These are phyloP conservation scores for Leccinum obscurum DNA, from an alignment of 768 basidiomycete species.

Conservation along the genomic window DNA sequence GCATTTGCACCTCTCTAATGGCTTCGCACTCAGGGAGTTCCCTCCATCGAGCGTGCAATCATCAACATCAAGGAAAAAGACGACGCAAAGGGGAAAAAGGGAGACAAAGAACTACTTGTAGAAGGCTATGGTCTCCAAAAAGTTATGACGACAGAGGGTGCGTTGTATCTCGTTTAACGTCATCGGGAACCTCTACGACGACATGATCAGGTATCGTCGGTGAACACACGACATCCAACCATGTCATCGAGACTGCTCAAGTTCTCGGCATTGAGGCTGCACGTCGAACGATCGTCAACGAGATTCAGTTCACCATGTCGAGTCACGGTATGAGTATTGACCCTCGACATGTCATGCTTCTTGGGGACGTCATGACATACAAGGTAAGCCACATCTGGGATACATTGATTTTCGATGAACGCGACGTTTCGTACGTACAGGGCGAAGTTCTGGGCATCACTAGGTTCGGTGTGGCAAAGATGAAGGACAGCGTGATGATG, in stretches of 20 bases:
- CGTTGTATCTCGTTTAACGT: slow-evolving; percentile 14
- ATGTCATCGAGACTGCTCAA: slow-evolving; percentile 93
- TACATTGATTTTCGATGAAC: neutral
- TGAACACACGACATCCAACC: slow-evolving; percentile 90
- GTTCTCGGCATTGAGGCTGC: slow-evolving; percentile 99
- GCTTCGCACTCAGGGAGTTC: slow-evolving; percentile 60
- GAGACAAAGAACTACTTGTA: slow-evolving; percentile 89
- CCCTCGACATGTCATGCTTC: slow-evolving; percentile 96
- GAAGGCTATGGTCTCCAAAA: slow-evolving; percentile 97
- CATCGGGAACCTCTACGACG: neutral
- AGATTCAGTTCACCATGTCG: slow-evolving; percentile 97
- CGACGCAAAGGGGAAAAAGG: slow-evolving; percentile 75
- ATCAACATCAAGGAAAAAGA: slow-evolving; percentile 95
- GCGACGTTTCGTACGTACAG: slow-evolving; percentile 37
- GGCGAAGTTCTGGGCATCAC: slow-evolving; percentile 98
- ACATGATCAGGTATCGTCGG: slow-evolving; percentile 77
- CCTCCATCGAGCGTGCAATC: slow-evolving; percentile 86
- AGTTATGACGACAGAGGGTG: slow-evolving; percentile 97
- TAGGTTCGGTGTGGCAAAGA: slow-evolving; percentile 97
- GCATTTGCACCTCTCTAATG: neutral
- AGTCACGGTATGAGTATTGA: slow-evolving; percentile 99
- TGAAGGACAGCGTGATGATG: slow-evolving; percentile 99
- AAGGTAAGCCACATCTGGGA: slow-evolving; percentile 54
- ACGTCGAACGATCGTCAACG: slow-evolving; percentile 89
- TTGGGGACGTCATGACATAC: slow-evolving; percentile 98